Base-by-base conservation (phyloP, 257 asterid species). In the Scutellaria baicalensis region DNA sequence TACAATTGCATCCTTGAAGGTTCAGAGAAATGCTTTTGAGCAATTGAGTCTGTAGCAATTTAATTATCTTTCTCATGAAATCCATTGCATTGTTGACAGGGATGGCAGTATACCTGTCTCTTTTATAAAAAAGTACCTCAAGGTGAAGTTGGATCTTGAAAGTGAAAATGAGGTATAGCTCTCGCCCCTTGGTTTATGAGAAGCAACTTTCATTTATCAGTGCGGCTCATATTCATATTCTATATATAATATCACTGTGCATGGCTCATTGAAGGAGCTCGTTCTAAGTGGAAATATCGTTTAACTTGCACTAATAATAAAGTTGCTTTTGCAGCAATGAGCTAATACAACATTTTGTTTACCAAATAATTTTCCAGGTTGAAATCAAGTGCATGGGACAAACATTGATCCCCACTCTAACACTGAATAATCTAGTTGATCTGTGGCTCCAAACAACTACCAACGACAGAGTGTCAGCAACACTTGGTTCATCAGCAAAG, bases 331-430 rank as follows among this genome's bases (percentile, higher is more conserved):
- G 55, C 60, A 8, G 48, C 50, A 59, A 23, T 14, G 61, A 38
- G 38, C 52, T 47, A 16, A 38, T 63, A 9, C 2, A 5, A 70
- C 57, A 16, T 62, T 45, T 51, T 2, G 59, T 71, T 64, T 8
- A 16, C 45, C 33, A 20, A 33, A 21, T 71, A 4, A 35, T 68
- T 63, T 72, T 72, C 78, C 79, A 93, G 97, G 92, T 93, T 36
- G 97, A 90, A 63, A 85, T 93, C 43, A 93, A 82, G 72, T 93
- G 96, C 79, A 85, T 86, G 98, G 96, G 95, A 16, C 89, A 85
- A 75, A 16, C 84, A 21, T 77, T 93, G 60, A 77, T 80, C 69
- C 95, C 98, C 42, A 84, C 97, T 18, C 35, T 87, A 78, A 78
- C 89, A 12, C 78, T 90, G 72, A 82, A 77, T 59, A 84, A 82